Evolutionary conservation across 2,329 filamentous ascomycete species (phyloP).

Genomic region (Leptographium lundbergii): DNA sequence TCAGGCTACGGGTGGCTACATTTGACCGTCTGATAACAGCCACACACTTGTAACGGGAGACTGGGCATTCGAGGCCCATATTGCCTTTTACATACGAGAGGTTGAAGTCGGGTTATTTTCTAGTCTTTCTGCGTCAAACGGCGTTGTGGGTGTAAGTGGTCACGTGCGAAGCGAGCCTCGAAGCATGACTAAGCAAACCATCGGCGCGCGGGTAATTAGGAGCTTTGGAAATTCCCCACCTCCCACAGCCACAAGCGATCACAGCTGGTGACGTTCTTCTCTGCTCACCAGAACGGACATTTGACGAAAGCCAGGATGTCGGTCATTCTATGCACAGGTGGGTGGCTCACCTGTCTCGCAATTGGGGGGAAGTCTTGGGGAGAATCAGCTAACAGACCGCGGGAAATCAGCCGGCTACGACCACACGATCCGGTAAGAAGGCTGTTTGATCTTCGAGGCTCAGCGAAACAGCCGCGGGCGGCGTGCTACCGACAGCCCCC

Average conservation of each 20-base stretch:
- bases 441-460: not conserved
- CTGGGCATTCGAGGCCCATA: not conserved
- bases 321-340: slow-evolving; percentile 51
- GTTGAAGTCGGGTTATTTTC: not conserved
- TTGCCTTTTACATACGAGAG: not conserved
- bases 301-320: slow-evolving; percentile 30
- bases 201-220: not conserved
- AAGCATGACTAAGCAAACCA: not conserved
- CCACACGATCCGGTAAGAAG: slow-evolving; percentile 44
- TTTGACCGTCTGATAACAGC: not conserved
- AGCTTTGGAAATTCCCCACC: not conserved
- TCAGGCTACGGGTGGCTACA: not conserved
- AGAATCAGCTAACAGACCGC: not conserved
- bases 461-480: not conserved
- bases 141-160: not conserved
- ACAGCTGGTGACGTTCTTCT: not conserved
- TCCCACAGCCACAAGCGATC: not conserved
- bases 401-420: slow-evolving; percentile 41
- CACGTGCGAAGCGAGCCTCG: not conserved
- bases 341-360: slow-evolving; percentile 1
- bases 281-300: slow-evolving; percentile 1
- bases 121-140: not conserved
- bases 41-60: not conserved
- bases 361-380: not conserved
- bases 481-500: not conserved